Evolutionary conservation across 257 asterid species (phyloP).

Genomic region (Agastache rugosa): DNA sequence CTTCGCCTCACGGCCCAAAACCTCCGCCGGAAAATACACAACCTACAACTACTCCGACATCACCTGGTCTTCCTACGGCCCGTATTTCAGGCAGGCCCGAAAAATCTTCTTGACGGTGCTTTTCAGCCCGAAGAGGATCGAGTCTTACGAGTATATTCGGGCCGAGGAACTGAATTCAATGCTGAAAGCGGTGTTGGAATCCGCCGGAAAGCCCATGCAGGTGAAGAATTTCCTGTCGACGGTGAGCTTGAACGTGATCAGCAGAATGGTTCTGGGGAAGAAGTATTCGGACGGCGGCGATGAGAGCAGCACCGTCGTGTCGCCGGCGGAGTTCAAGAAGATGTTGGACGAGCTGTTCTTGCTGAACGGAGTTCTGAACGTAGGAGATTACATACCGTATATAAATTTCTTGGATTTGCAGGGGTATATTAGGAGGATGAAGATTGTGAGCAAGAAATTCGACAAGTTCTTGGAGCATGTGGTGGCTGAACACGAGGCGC

Average conservation of each 20-base stretch:
- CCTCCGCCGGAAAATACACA: constrained; percentile 56
- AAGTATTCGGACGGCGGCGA: constrained; percentile 18
- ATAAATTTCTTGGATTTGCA: constrained; percentile 54
- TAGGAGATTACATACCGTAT: constrained; percentile 56
- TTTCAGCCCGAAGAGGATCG: constrained; percentile 46
- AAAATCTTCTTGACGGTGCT: constrained; percentile 50
- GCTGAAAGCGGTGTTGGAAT: background rate
- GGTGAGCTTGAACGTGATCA: constrained; percentile 49
- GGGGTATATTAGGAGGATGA: constrained; percentile 66
- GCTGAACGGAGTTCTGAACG: constrained; percentile 53
- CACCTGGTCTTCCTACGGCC: constrained; percentile 58
- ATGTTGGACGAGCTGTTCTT: constrained; percentile 55
- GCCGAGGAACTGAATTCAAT: constrained; percentile 44
- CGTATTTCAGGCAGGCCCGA: constrained; percentile 56
- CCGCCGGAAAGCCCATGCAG: constrained; percentile 25
- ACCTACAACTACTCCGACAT: constrained; percentile 57
- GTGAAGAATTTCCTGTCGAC: constrained; percentile 27
- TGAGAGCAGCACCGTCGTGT: constrained; percentile 9
- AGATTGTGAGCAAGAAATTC: constrained; percentile 49
- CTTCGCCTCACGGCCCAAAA: constrained; percentile 52
- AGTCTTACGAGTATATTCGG: constrained; percentile 56
- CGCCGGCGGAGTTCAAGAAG: constrained; percentile 49
- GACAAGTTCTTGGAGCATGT: constrained; percentile 60
- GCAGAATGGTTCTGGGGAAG: constrained; percentile 55
- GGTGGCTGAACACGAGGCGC: constrained; percentile 45